A percentile compares a stretch with the other conserved stretches of the same genome.
Conservation (phyloP, 768 basidiomycete genomes). For the Rhodotorula diobovata region DNA sequence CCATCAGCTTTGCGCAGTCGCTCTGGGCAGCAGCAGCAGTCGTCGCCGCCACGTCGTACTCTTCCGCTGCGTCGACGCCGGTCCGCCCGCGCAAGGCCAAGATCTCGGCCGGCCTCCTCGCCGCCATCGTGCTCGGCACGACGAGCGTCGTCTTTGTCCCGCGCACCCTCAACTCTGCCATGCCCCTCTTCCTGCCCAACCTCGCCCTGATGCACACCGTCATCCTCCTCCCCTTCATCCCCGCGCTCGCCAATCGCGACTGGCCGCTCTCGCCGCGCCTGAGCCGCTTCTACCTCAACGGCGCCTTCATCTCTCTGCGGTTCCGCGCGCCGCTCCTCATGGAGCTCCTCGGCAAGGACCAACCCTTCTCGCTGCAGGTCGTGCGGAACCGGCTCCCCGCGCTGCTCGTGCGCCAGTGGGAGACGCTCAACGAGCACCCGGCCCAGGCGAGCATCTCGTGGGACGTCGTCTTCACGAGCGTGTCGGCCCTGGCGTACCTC, state of each 20-base stretch:
- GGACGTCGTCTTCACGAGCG: slow-evolving; percentile 37
- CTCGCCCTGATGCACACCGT: slow-evolving; percentile 61
- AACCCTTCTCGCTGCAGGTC: slow-evolving; percentile 6
- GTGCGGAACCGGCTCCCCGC: not conserved
- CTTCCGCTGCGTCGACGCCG: slow-evolving; percentile 11
- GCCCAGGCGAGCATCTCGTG: slow-evolving; percentile 39
- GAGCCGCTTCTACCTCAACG: slow-evolving; percentile 26
- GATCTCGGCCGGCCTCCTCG: slow-evolving; percentile 40
- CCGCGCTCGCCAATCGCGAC: slow-evolving; percentile 2
- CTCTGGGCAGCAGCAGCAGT: slow-evolving; percentile 60
- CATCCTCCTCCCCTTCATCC: slow-evolving; percentile 56
- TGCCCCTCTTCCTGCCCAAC: slow-evolving; percentile 56
- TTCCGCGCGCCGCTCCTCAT: slow-evolving; percentile 20
- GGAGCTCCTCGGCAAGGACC: slow-evolving; percentile 5
- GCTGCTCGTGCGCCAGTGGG: not conserved
- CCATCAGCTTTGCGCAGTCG: slow-evolving; percentile 63
- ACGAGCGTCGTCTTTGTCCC: slow-evolving; percentile 53
- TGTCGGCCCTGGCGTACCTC: slow-evolving; percentile 24
- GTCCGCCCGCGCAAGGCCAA: slow-evolving; percentile 13
- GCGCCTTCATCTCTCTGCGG: slow-evolving; percentile 21
- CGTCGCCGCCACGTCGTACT: slow-evolving; percentile 39
- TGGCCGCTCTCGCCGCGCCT: not conserved
- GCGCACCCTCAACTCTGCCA: slow-evolving; percentile 48
- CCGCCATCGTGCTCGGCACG: slow-evolving; percentile 53
- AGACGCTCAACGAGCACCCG: slow-evolving; percentile 27